Evolutionary conservation across 2,329 filamentous ascomycete genomes (phyloP), one percentile per base, ranked within the genome.

Genomic region (Lachnellula occidentalis): DNA sequence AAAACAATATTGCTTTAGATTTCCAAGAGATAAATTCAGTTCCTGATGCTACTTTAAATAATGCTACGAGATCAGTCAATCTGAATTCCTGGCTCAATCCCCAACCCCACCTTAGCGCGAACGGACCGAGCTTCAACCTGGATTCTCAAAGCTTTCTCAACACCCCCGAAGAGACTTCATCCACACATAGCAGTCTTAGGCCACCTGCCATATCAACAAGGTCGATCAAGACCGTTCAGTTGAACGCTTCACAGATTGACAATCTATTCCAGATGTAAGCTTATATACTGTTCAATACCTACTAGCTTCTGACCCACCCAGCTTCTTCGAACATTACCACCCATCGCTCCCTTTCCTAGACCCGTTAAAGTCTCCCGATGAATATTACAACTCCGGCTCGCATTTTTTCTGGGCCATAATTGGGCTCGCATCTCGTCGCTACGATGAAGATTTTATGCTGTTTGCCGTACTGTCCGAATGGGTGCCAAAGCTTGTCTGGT

Each of bases 331-430:
- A 15, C 45, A 53, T 2, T 58, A 60, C 45, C 55, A 61, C 24
- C 55, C 53, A 15, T 52, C 45, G 22, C 55, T 61, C 4, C 50
- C 49, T 2, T 47, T 61, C 24, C 37, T 61, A 3, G 53, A 61
- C 41, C 46, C 51, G 4, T 37, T 31, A 4, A 48, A 37, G 27
- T 58, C 51, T 12, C 59, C 59, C 1, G 59, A 61, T 31, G 34
- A 56, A n/a, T 56, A 58, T 37, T 60, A 54, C 53, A 45, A 49
- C 12, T 19, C 17, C 4, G 52, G 48, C 11, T 27, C 46, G 15
- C 45, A 51, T 21, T 34, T 61, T 12, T 61, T 61, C 15, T 61
- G 59, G 59, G 48, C 47, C 4, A 56, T 61, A 14, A 56, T 61
- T 21, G 50, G 54, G n/a, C 21, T 61, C 4, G 59, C 58, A 15